Evolutionary conservation across 768 basidiomycete genomes (phyloP), one percentile per base, ranked within the genome.

Genomic region (Boletus tylopilopsis): DNA sequence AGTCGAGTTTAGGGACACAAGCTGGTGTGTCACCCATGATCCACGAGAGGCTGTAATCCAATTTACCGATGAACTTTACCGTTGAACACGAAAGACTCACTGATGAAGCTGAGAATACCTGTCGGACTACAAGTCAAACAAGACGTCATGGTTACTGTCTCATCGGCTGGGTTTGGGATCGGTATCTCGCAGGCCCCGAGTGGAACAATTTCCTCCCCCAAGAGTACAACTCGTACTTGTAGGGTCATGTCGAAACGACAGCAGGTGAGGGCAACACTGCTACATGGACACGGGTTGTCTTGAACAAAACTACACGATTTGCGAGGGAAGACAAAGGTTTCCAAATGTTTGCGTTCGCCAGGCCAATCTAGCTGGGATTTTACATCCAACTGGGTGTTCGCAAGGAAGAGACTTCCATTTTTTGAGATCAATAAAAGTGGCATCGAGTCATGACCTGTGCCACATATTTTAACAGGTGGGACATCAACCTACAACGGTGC

Each of bases 31-130:
- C 16, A 63, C 55, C 79, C 76, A 81, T 49, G 55, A 54, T 25
- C 78, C 79, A 21, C 73, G 67, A 34, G 60, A 64, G 60, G 68
- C 79, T 84, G 60, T 33, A 49, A 22, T 21, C 36, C 16, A 37
- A 46, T 55, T 37, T 41, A 49, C 3, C 13, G 34, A 21, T 1
- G 37, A 32, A 23, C 15, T 22, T 34, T 22, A 21, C 3, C 16
- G 24, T 34, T 4, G 11, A 29, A 12, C 2, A 29, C n/a, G 32
- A 16, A 36, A 29, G 15, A 67, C 77, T 34, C 58, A 81, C 82
- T 64, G n/a, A 83, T 59, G 27, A 81, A 59, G 51, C 72, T 78
- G 37, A 83, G 49, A 56, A 69, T 67, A 18, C 82, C 82, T 6
- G 75, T 72, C 0, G 66, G 33, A 53, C 78, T 81, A 44, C 64